These are phyloP conservation scores for Aureobasidium uvarum DNA, from an alignment of 2,329 filamentous ascomycete species.

Conservation along the genomic window DNA sequence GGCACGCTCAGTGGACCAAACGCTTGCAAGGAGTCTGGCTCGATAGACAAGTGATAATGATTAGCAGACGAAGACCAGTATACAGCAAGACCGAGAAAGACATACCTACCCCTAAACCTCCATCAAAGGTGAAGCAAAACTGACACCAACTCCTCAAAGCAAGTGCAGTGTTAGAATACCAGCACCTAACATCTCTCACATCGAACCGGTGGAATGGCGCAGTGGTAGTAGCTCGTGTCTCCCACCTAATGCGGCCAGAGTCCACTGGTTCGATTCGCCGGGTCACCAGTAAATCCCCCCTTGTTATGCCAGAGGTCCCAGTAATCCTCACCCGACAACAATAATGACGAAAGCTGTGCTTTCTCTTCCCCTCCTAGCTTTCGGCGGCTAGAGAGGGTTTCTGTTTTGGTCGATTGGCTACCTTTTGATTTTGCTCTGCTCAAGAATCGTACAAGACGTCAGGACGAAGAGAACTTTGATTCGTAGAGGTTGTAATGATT, in stretches of 20 bases:
- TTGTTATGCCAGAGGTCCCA: neutral
- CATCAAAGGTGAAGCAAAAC: neutral
- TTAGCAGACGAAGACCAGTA: neutral
- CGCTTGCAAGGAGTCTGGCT: neutral
- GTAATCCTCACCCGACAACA: constrained; percentile 1
- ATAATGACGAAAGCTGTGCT: neutral
- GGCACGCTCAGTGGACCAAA: neutral
- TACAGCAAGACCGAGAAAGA: neutral
- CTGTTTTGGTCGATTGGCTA: neutral
- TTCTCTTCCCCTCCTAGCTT: neutral
- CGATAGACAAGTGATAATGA: neutral
- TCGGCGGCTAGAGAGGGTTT: neutral
- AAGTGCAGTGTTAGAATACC: neutral
- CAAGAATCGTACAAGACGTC: neutral
- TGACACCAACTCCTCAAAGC: neutral
- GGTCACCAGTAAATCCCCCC: neutral
- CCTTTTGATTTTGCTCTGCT: neutral
- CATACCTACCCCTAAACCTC: neutral
- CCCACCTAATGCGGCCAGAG: neutral
- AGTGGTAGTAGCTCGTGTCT: neutral
- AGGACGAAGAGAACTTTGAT: too few species aligned
- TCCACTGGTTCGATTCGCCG: neutral
- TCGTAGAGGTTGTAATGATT: too few species aligned
- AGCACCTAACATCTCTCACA: neutral
- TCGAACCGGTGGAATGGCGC: neutral